Conservation (phyloP, 2,329 filamentous ascomycete genomes). For the Ophiosphaerella herpotricha region DNA sequence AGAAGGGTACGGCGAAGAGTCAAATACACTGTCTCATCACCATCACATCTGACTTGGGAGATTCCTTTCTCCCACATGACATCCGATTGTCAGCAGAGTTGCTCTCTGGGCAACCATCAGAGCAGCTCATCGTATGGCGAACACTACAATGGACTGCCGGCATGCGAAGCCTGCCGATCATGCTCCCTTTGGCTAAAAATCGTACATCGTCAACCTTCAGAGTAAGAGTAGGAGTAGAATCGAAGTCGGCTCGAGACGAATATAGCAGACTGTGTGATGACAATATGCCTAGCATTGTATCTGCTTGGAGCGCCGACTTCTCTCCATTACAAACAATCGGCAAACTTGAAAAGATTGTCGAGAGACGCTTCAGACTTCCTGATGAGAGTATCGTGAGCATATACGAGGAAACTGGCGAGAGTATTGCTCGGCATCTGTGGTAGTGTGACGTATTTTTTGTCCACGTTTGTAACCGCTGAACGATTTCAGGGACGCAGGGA, state of each 20-base stretch:
- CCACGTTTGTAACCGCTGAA: slow-evolving; percentile 1
- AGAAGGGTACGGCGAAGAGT: slow-evolving; percentile 30
- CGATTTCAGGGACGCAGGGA: slow-evolving; percentile 59
- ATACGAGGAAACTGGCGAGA: slow-evolving; percentile 73
- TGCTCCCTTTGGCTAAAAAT: slow-evolving; percentile 48
- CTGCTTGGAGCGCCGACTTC: slow-evolving; percentile 60
- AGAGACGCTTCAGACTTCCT: slow-evolving; percentile 57
- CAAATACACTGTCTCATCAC: slow-evolving; percentile 56
- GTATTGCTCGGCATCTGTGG: slow-evolving; percentile 74
- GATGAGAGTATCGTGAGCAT: slow-evolving; percentile 53
- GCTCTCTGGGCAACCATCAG: slow-evolving; percentile 22
- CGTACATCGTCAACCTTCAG: slow-evolving; percentile 46
- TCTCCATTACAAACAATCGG: slow-evolving; percentile 43
- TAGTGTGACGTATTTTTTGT: slow-evolving; percentile 39
- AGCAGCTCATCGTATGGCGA: slow-evolving; percentile 49
- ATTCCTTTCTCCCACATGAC: slow-evolving; percentile 62
- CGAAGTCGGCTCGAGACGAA: slow-evolving; percentile 30
- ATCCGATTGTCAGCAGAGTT: slow-evolving; percentile 51
- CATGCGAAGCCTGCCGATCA: slow-evolving; percentile 51
- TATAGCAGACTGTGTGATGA: slow-evolving; percentile 30
- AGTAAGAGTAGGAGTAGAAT: slow-evolving; percentile 47
- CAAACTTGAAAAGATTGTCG: slow-evolving; percentile 58
- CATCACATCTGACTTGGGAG: slow-evolving; percentile 71
- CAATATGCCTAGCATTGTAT: slow-evolving; percentile 55
- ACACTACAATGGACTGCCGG: slow-evolving; percentile 51